phyloP scores from a whole-genome alignment of 768 basidiomycete species.

The Leccinellum rugosiceps region DNA sequence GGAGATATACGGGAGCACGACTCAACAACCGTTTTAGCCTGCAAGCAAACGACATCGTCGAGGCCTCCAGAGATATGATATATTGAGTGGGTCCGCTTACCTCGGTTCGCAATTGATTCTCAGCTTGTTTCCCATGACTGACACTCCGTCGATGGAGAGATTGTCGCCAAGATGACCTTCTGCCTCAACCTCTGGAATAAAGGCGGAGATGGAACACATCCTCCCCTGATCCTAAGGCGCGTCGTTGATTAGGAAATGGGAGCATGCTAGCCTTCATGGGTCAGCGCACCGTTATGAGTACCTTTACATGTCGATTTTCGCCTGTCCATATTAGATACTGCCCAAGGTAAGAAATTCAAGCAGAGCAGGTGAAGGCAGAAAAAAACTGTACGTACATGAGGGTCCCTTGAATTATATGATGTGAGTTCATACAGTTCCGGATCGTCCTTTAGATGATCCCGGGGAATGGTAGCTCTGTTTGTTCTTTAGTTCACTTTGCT shows the following conservation, averaged over 20 bases:
- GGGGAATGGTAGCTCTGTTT: constrained; percentile 44
- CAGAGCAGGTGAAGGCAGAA: not conserved
- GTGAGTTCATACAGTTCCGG: constrained; percentile 37
- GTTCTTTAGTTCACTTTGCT: not conserved
- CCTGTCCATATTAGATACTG: constrained; percentile 29
- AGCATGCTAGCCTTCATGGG: not conserved
- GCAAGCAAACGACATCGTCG: constrained; percentile 16
- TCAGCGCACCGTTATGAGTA: constrained; percentile 22
- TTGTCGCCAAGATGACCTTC: constrained; percentile 35
- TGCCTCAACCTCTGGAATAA: constrained; percentile 37
- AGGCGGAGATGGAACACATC: constrained; percentile 37
- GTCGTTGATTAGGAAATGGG: not conserved
- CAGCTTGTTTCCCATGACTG: constrained; percentile 34
- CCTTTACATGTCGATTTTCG: constrained; percentile 22
- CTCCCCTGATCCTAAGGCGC: constrained; percentile 34
- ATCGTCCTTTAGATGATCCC: constrained; percentile 41
- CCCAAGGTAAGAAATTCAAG: not conserved
- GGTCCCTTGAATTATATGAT: constrained; percentile 17
- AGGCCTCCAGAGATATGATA: not conserved
- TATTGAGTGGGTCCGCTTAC: constrained; percentile 24
- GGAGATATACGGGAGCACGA: constrained; percentile 35
- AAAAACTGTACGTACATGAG: constrained; percentile 16
- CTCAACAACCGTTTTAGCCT: constrained; percentile 40
- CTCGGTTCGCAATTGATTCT: constrained; percentile 37
- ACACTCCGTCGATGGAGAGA: constrained; percentile 17